A percentile compares a stretch with the other conserved stretches of the same genome.
These are phyloP conservation scores for Plasmodiophora brassicae DNA, from an alignment of 208 protist genomes.

Conservation along the genomic window DNA sequence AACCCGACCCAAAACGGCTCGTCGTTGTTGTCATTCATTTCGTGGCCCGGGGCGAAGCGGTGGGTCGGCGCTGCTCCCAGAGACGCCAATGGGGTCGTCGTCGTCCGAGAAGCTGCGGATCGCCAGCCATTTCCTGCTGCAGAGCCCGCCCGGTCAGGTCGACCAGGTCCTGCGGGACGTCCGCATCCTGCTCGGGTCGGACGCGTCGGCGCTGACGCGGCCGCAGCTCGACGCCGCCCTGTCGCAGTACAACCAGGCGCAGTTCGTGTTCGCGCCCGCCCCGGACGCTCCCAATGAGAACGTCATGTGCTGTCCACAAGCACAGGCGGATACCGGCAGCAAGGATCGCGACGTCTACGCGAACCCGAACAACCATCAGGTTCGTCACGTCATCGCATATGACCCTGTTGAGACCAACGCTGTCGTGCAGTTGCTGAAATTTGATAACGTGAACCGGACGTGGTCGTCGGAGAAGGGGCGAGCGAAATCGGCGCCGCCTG, in stretches of 20 bases:
- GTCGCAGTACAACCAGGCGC: not conserved
- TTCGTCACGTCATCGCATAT: no score
- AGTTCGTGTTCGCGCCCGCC: not conserved
- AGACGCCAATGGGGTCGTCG: not conserved
- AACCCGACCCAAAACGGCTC: no score
- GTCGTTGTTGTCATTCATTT: no score
- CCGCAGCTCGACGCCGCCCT: not conserved
- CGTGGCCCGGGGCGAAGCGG: no score
- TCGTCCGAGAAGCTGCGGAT: slow-evolving; percentile 19
- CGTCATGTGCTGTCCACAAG: not conserved
- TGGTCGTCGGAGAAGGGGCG: not conserved
- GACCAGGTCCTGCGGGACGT: slow-evolving; percentile 26
- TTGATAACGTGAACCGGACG: not conserved
- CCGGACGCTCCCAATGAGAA: not conserved
- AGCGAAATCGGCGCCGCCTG: not conserved
- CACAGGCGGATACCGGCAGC: not conserved
- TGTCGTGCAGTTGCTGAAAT: not conserved
- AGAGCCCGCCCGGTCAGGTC: slow-evolving; percentile 10
- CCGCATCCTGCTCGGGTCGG: not conserved
- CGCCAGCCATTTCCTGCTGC: slow-evolving; percentile 3
- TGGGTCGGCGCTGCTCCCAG: no score
- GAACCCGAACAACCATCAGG: not conserved
- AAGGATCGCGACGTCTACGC: not conserved
- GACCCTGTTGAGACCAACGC: not conserved
- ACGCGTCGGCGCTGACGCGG: not conserved